Evolutionary conservation across 2,329 filamentous ascomycete genomes (phyloP).

Genomic region (Colletotrichum caudatum): DNA sequence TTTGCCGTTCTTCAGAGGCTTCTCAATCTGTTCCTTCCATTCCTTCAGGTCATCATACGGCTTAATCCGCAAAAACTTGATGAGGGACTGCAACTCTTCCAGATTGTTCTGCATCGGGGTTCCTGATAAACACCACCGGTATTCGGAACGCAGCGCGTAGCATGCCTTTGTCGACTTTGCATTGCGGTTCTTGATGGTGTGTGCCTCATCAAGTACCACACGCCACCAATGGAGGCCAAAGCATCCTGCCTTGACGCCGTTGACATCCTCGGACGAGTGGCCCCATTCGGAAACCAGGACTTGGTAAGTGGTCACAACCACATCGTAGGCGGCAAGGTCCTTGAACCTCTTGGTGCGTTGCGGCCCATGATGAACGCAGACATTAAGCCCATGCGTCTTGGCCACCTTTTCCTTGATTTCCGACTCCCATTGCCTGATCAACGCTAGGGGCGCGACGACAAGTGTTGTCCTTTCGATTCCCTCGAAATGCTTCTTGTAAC

Average conservation of each 20-base stretch:
- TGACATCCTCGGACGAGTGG: constrained; percentile 70
- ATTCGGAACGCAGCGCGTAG: constrained; percentile 85
- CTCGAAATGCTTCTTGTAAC: constrained; percentile 76
- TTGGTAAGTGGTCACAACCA: constrained; percentile 97
- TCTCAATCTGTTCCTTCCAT: constrained; percentile 93
- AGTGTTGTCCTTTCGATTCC: constrained; percentile 83
- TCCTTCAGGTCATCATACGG: constrained; percentile 87
- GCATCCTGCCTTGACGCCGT: constrained; percentile 79
- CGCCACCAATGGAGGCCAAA: constrained; percentile 96
- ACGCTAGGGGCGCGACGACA: constrained; percentile 90
- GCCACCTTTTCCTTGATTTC: constrained; percentile 89
- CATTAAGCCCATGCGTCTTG: constrained; percentile 76
- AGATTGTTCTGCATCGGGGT: constrained; percentile 99
- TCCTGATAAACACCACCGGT: constrained; percentile 95
- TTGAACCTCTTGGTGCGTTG: constrained; percentile 82
- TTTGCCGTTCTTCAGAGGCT: constrained; percentile 88
- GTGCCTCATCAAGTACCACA: constrained; percentile 94
- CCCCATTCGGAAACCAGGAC: constrained; percentile 93
- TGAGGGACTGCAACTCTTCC: constrained; percentile 93
- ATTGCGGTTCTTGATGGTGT: constrained; percentile 98
- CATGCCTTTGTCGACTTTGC: constrained; percentile 95
- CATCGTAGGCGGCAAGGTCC: constrained; percentile 86
- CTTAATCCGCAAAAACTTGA: constrained; percentile 91
- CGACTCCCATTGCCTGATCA: constrained; percentile 97
- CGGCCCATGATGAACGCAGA: constrained; percentile 92